Evolutionary conservation across 257 asterid species (phyloP), one percentile per base, ranked within the genome.

Genomic region (Salvia splendens): DNA sequence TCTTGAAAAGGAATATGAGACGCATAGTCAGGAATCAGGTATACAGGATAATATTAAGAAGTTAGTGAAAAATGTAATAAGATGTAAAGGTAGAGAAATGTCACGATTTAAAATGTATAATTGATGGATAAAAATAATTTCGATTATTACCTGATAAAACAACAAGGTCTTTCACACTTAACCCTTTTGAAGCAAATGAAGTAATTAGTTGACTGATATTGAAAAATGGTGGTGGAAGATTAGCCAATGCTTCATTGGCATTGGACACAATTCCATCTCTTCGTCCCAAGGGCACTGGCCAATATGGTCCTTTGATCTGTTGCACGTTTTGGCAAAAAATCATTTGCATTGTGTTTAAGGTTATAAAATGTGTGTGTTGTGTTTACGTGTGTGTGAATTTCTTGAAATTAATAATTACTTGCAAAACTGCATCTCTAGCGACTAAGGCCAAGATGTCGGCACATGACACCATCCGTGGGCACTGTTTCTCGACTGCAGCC

Each of bases 211-310:
- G 80, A 40, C 85, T 65, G 71, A 77, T 58, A 63, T 87, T 92
- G 75, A 71, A 65, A 55, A 48, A 67, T 2, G 98, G 98, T 6
- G 94, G 80, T 7, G 96, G 96, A 17, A 92, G 70, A 35, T 89
- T 79, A 20, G 60, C 12, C 17, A 77, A 47, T 8, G 86, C 91
- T 12, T 91, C 94, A 8, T 46, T 60, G 6, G 81, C 16, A 8
- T 5, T 64, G 2, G 97, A 89, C 24, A 80, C 86, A 42, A 65
- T 82, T 41, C 95, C 95, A 69, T 88, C 96, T 65, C 88, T 79
- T 71, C 97, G 68, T 16, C 97, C 97, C 68, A 83, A 73, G 0
- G 87, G 88, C 8, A 91, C 96, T 40, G 12, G 4, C 97, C 95
- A 91, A 12, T 35, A 67, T 16, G 95, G 95, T 53, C 96, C 96